Base-by-base conservation (phyloP, 2,329 filamentous ascomycete species). In the Grosmannia clavigera region DNA sequence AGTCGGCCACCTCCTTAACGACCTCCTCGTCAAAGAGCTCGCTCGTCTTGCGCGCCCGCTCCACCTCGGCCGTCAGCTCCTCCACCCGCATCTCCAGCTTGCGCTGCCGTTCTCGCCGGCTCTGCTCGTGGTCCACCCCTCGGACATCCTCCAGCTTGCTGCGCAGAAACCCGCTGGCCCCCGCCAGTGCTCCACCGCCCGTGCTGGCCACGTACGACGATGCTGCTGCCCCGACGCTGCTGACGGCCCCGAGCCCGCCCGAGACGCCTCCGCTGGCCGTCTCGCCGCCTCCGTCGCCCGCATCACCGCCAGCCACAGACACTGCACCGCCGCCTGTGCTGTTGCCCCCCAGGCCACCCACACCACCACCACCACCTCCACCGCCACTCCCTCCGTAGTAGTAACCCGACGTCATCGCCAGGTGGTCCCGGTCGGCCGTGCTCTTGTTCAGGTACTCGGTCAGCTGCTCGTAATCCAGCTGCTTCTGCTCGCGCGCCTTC, bases 21-120 rank as follows among this genome's bases (percentile, higher is more conserved):
- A 96, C 92, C 73, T 96, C 91, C 70, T 96, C 92, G 72, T 96
- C 94, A 68, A 99, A 99, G 70, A 90, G 86, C 73, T 97, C 91
- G 57, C 86, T 90, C 16, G 87, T 90, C 69, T 86, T 87, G 73
- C 91, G 91, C 6, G 94, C 90, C 53, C 83, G 82, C 72, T 97
- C 92, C 0, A 95, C 92, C 72, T 96, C 91, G 29, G 84, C 82
- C 3, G 90, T 96, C 50, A 99, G 80, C 68, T 95, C 88, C 67
- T 96, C 90, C 66, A 99, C 96, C 65, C 90, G 86, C 57, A 97
- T 79, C 73, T 99, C 94, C 4, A 97, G 80, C 73, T 94, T 95
- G 61, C 94, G 85, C 58, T 92, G 81, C 35, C 92, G 83, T 71
- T 97, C 92, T 16, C 92, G 84, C 2, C 92, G 85, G 16, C 87